A percentile compares a stretch with the other conserved stretches of the same genome.
These are phyloP conservation scores for Auriscalpium orientale DNA, from an alignment of 768 basidiomycete species.

Conservation along the genomic window DNA sequence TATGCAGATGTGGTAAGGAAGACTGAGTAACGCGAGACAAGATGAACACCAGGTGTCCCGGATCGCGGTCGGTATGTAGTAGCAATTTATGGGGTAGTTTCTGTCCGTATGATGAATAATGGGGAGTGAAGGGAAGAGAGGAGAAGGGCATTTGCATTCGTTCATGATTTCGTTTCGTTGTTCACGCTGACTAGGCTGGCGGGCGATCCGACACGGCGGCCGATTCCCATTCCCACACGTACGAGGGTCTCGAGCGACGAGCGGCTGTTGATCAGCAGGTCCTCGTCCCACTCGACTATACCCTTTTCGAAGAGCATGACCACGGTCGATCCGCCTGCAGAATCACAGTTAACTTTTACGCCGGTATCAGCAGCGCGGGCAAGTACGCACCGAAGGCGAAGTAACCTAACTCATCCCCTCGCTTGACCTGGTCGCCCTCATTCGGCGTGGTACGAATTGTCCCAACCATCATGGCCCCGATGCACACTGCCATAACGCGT, in stretches of 20 bases:
- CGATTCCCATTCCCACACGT: constrained; percentile 82
- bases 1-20: too few species aligned
- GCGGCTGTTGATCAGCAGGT: constrained; percentile 74
- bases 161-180: background rate
- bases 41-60: too few species aligned
- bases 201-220: constrained; percentile 26
- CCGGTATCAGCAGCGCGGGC: background rate
- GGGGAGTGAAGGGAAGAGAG: too few species aligned
- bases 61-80: too few species aligned
- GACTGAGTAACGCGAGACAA: too few species aligned
- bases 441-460: constrained; percentile 83
- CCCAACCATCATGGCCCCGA: constrained; percentile 95
- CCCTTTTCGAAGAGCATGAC: constrained; percentile 87
- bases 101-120: too few species aligned
- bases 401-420: constrained; percentile 89
- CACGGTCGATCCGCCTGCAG: constrained; percentile 81
- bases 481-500: constrained; percentile 83
- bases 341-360: background rate
- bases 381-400: constrained; percentile 80
- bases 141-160: too few species aligned
- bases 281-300: constrained; percentile 84
- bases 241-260: constrained; percentile 88
- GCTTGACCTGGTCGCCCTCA: constrained; percentile 71
- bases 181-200: background rate
- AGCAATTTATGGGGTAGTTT: too few species aligned